Conservation (phyloP, 352 stramenopile species). For the Phytophthora vignae region DNA sequence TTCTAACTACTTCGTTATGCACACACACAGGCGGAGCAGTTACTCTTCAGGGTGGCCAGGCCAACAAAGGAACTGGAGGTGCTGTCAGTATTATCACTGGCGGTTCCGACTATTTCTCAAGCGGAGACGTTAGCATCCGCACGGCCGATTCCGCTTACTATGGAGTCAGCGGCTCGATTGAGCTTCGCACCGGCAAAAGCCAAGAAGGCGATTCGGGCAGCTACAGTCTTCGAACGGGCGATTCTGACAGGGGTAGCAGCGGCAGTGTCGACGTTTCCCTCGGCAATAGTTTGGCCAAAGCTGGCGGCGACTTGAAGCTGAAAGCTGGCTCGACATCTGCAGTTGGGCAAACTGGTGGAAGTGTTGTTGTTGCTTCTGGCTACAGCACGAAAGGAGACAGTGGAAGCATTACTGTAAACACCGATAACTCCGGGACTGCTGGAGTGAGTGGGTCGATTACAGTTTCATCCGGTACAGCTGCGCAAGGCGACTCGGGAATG, state of each 20-base stretch:
- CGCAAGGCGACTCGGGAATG: conserved; percentile 68
- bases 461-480: conserved; percentile 66
- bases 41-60: conserved; percentile 54
- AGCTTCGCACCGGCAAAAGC: conserved; percentile 63
- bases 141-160: conserved; percentile 71
- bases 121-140: conserved; percentile 64
- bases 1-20: neutral
- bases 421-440: conserved; percentile 70
- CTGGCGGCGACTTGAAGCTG: conserved; percentile 35
- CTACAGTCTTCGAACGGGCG: conserved; percentile 65
- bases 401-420: conserved; percentile 80
- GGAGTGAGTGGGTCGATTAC: conserved; percentile 83
- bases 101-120: conserved; percentile 50
- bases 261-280: conserved; percentile 32
- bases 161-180: conserved; percentile 79
- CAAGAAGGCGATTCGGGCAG: conserved; percentile 64
- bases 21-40: conserved; percentile 45
- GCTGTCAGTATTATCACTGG: conserved; percentile 56
- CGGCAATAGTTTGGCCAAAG: conserved; percentile 29
- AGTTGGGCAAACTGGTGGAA: conserved; percentile 70
- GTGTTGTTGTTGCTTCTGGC: conserved; percentile 82
- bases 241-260: conserved; percentile 47
- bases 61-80: conserved; percentile 59
- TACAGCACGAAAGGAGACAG: conserved; percentile 72
- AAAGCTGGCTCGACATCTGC: conserved; percentile 42